Percentiles rank a stretch among this genome's conserved stretches.
Evolutionary conservation across 2,329 filamentous ascomycete genomes (phyloP).

Genomic region (Orbilia quercus): DNA sequence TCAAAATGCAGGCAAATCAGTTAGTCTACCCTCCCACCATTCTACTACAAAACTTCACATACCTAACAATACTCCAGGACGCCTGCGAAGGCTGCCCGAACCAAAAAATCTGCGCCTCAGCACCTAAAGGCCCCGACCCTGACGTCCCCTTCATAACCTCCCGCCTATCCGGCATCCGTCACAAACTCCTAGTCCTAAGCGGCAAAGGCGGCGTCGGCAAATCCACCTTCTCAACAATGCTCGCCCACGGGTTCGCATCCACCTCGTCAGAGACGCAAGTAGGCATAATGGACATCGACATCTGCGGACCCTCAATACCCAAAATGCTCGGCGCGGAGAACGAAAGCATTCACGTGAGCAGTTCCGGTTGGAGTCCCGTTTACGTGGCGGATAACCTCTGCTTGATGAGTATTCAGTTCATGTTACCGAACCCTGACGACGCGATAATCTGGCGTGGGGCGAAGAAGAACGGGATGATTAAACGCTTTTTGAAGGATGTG

Average conservation of each 20-base stretch:
- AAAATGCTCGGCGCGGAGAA: conserved; percentile 98
- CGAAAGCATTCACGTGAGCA: conserved; percentile 92
- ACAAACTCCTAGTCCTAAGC: conserved; percentile 91
- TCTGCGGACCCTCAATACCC: conserved; percentile 93
- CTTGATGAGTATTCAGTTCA: conserved; percentile 98
- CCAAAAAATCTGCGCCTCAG: conserved; percentile 91
- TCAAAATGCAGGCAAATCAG: conserved; percentile 71
- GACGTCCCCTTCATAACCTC: conserved; percentile 89
- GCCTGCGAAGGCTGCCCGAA: conserved; percentile 96
- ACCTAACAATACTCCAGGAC: conserved; percentile 71
- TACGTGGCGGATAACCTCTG: conserved; percentile 95
- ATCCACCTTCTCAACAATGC: conserved; percentile 88
- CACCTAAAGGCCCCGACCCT: conserved; percentile 93
- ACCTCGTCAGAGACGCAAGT: conserved; percentile 81
- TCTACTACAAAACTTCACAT: conserved; percentile 61
- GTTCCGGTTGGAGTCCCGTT: conserved; percentile 90
- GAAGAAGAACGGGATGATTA: conserved; percentile 98
- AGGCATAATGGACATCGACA: conserved; percentile 97
- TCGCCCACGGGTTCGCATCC: conserved; percentile 84
- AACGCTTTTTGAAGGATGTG: conserved; percentile 97
- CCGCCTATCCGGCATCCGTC: conserved; percentile 81
- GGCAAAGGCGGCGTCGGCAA: conserved; percentile 98
- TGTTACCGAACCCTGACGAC: conserved; percentile 92
- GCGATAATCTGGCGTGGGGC: conserved; percentile 97
- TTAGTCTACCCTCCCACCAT: conserved; percentile 52